Evolutionary conservation across 768 basidiomycete species (phyloP), one percentile per base, ranked within the genome.

Genomic region (Coprinopsis marcescibilis): DNA sequence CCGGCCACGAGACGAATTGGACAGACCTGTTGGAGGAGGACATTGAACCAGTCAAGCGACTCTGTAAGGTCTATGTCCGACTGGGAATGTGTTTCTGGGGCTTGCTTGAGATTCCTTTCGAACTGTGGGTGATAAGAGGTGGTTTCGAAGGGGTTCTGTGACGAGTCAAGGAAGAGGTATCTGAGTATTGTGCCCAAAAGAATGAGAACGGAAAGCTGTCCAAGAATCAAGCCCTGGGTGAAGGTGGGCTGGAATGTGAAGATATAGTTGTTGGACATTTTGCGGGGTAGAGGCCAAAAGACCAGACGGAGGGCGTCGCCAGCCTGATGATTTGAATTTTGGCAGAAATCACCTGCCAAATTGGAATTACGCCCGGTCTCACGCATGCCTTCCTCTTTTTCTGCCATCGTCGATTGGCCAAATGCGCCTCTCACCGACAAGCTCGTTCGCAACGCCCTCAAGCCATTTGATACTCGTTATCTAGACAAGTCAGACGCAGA

Each of bases 121-220:
- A 75, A 65, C 48, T 73, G 72, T 2, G 81, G 78, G 55, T 80
- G 82, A 62, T 81, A 85, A 26, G 75, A 69, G 1, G 77, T 70
- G 0, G 73, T 70, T 51, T 77, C 77, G 56, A 76, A 72, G 0
- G 75, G 73, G 52, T 75, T 66, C 49, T 76, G 69, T 21, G 80
- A 73, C 4, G 88, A 80, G 56, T 96, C 90, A 52, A 99, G 83
- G 60, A 99, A 96, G 47, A 98, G 82, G 68, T 96, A 98, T 60
- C 89, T 89, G 66, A 99, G 80, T 60, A 99, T 78, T 52, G 93
- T 68, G 38, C 72, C 73, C 23, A 89, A 75, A 38, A 94, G 74
- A 42, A 85, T 57, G 35, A 91, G 70, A 56, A 99, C 84, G 20
- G 92, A 94, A 17, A 90, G 72, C 64, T 98, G 95, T 47, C 95